Base-by-base conservation (phyloP, 1,284 basidiomycete species). In the Pascua sp. region DNA sequence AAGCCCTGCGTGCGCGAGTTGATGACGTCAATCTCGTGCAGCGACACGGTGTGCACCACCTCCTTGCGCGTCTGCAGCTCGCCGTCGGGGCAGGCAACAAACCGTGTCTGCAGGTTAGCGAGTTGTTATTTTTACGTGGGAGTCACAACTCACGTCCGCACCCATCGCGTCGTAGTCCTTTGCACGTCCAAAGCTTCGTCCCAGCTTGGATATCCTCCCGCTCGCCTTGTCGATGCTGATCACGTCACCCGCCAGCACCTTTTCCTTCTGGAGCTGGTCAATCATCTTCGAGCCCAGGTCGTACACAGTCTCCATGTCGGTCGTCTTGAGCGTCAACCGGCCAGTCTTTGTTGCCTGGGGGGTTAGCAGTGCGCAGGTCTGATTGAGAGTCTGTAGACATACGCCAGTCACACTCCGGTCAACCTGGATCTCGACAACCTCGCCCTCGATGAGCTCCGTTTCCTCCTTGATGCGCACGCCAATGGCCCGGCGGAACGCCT, bases 231-330 rank as follows among this genome's bases (percentile, higher is more conserved):
- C 95, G 67, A 98, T 97, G 47, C 90, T 85, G 63, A 98, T 88
- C 12, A 98, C 89, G 70, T 98, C 95, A 37, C 96, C 95, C 0
- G 95, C 95, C 4, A 93, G 84, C 13, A 98, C 90, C 73, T 98
- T 98, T 80, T 98, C 94, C 77, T 95, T 96, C 50, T 91, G 89
- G 43, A 98, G 78, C 9, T 93, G 87, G 70, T 98, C 95, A 60
- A 98, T 98, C 96, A 98, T 98, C 82, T 98, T 98, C 57, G 88
- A 93, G 10, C 96, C 96, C 16, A 98, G 84, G 78, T 98, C 96
- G 75, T 98, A 98, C 44, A 98, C 91, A 13, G 95, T 98, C 80
- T 98, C 95, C 95, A 98, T 98, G 77, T 98, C 95, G 5, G 94
- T 98, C 11, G 93, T 97, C 79, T 98, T 98, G 71, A 98, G 89